A percentile compares a stretch with the other conserved stretches of the same genome.
Conservation (phyloP, 768 basidiomycete species). For the Termitomyces sp. region DNA sequence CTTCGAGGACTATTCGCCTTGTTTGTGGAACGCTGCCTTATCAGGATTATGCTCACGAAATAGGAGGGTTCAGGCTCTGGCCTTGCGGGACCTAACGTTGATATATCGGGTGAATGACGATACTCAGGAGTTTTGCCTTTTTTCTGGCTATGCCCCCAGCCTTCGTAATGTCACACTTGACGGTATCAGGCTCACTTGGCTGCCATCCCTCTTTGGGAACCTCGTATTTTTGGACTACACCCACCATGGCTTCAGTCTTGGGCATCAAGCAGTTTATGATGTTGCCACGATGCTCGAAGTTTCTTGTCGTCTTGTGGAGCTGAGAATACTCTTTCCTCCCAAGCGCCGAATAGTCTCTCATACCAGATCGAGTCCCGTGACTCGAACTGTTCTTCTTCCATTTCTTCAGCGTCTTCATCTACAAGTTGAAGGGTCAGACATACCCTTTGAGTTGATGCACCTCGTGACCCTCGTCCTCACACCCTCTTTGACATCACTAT, state of each 20-base stretch:
- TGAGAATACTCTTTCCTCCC: constrained; percentile 50
- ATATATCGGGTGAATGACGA: constrained; percentile 64
- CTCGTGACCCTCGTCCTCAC: constrained; percentile 44
- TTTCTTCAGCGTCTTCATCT: constrained; percentile 43
- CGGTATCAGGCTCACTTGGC: constrained; percentile 59
- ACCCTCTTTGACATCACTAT: constrained; percentile 42
- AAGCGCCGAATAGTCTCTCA: constrained; percentile 20
- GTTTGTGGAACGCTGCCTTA: constrained; percentile 64
- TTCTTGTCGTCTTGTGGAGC: constrained; percentile 44
- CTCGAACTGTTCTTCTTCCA: constrained; percentile 34
- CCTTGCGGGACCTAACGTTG: constrained; percentile 51
- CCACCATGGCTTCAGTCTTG: constrained; percentile 63
- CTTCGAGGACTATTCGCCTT: constrained; percentile 51
- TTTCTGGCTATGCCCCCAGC: constrained; percentile 54
- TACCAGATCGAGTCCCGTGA: constrained; percentile 21
- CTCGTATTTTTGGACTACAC: constrained; percentile 64
- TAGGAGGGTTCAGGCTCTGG: constrained; percentile 28
- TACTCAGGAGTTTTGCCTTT: constrained; percentile 58
- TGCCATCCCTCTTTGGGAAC: constrained; percentile 55
- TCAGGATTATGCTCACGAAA: constrained; percentile 41
- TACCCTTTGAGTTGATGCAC: constrained; percentile 53
- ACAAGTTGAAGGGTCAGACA: constrained; percentile 45
- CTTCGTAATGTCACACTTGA: constrained; percentile 52
- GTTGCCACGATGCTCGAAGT: constrained; percentile 52
- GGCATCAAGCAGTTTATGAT: constrained; percentile 50